These are phyloP conservation scores for Thraustochytrium striatum DNA, from an alignment of 352 stramenopile genomes.

Conservation along the genomic window DNA sequence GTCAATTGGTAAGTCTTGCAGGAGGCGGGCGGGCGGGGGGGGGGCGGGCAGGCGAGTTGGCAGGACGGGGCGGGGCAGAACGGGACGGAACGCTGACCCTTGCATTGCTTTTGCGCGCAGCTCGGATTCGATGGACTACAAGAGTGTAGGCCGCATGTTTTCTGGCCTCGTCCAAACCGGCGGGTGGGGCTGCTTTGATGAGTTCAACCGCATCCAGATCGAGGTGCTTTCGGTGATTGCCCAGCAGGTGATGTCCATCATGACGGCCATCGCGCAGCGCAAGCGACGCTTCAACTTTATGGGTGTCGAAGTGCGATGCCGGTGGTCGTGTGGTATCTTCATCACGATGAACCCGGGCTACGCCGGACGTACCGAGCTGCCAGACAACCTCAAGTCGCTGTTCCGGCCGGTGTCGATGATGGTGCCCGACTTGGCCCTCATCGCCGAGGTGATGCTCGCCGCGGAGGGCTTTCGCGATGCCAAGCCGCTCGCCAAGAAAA, in stretches of 20 bases:
- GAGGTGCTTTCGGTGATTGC: slow-evolving; percentile 98
- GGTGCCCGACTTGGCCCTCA: slow-evolving; percentile 95
- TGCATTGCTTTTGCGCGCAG: too few relatives aligned
- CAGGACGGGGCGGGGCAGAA: too few relatives aligned
- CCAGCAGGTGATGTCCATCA: slow-evolving; percentile 99
- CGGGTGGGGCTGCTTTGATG: slow-evolving; percentile 99
- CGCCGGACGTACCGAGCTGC: slow-evolving; percentile 92
- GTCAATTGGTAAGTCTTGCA: too few relatives aligned
- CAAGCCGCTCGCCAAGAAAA: slow-evolving; percentile 91
- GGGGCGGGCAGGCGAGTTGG: too few relatives aligned
- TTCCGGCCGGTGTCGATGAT: slow-evolving; percentile 99
- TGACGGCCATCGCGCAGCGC: slow-evolving; percentile 79
- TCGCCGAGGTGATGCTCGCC: slow-evolving; percentile 99
- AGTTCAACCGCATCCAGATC: slow-evolving; percentile 99
- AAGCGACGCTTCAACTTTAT: slow-evolving; percentile 54
- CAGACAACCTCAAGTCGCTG: slow-evolving; percentile 97
- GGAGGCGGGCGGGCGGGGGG: too few relatives aligned
- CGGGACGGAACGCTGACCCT: too few relatives aligned
- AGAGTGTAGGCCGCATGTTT: slow-evolving; percentile 98
- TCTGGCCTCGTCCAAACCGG: slow-evolving; percentile 98
- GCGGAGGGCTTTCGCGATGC: slow-evolving; percentile 98
- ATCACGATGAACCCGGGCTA: slow-evolving; percentile 99
- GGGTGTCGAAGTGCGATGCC: slow-evolving; percentile 76
- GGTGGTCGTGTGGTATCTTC: slow-evolving; percentile 97
- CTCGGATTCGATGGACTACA: slow-evolving; percentile 99